Conservation (phyloP, 2,329 filamentous ascomycete species). For the Trichoderma arundinaceum region DNA sequence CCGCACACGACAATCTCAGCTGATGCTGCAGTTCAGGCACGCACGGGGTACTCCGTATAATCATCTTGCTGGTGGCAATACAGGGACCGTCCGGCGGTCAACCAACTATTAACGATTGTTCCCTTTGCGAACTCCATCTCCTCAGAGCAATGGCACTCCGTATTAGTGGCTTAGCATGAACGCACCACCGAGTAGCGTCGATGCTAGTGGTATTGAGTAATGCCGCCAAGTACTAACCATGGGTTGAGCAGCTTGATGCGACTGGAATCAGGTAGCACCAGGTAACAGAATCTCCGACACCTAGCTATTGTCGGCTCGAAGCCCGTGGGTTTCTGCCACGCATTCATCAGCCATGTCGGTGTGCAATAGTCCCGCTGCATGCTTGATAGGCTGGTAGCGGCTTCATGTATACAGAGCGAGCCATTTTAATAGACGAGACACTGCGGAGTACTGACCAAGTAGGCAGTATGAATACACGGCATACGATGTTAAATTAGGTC, state of each 20-base stretch:
- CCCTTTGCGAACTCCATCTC: neutral
- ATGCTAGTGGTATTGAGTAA: constrained; percentile 23
- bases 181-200: constrained; percentile 19
- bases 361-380: neutral
- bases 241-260: neutral
- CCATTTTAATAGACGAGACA: neutral
- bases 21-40: neutral
- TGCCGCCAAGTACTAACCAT: neutral
- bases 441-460: no score
- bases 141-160: neutral
- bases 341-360: constrained; percentile 16
- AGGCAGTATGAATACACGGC: neutral
- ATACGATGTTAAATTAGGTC: constrained; percentile 1
- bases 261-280: constrained; percentile 15
- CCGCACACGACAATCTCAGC: constrained; percentile 1
- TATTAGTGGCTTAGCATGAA: constrained; percentile 13
- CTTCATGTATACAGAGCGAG: neutral
- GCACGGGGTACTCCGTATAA: constrained; percentile 7
- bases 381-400: neutral
- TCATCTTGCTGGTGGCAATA: neutral
- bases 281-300: constrained; percentile 4
- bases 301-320: constrained; percentile 17
- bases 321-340: constrained; percentile 6
- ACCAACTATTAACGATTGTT: constrained; percentile 7
- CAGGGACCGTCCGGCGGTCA: constrained; percentile 16